Evolutionary conservation across 2,329 filamentous ascomycete genomes (phyloP).

Genomic region (Calcarisporium arbuscula): DNA sequence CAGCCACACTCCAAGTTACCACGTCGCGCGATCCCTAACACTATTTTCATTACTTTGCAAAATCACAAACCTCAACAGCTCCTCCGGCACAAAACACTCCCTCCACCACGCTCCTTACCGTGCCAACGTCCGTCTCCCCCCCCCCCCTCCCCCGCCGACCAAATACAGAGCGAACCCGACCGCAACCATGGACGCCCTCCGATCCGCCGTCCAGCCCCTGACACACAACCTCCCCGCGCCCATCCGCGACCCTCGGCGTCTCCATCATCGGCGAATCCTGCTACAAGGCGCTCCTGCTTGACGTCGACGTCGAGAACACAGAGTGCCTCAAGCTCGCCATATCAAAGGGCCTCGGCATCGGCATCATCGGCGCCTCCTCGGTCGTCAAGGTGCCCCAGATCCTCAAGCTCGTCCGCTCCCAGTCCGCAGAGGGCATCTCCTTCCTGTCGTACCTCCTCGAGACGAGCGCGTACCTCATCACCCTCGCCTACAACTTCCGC

Average conservation of each 20-base stretch:
- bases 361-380: slow-evolving; percentile 82
- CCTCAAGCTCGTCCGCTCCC: slow-evolving; percentile 77
- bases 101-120: neutral
- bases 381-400: slow-evolving; percentile 98
- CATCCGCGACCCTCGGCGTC: slow-evolving; percentile 65
- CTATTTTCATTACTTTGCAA: neutral
- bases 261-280: slow-evolving; percentile 77
- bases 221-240: slow-evolving; percentile 68
- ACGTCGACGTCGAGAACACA: slow-evolving; percentile 71
- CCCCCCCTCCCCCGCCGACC: neutral
- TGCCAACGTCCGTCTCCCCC: slow-evolving; percentile 2
- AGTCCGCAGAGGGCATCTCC: slow-evolving; percentile 75
- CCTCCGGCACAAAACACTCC: too few species aligned
- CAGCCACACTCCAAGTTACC: neutral
- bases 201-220: slow-evolving; percentile 58
- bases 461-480: slow-evolving; percentile 80
- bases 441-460: slow-evolving; percentile 93
- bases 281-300: slow-evolving; percentile 79
- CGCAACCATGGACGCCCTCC: slow-evolving; percentile 53
- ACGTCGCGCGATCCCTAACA: neutral
- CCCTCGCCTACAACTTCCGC: slow-evolving; percentile 85
- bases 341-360: slow-evolving; percentile 87
- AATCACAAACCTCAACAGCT: too few species aligned
- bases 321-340: slow-evolving; percentile 84
- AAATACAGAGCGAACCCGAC: too few species aligned